Base-by-base conservation (phyloP, 768 basidiomycete genomes). In the Lyophyllum decastes region DNA sequence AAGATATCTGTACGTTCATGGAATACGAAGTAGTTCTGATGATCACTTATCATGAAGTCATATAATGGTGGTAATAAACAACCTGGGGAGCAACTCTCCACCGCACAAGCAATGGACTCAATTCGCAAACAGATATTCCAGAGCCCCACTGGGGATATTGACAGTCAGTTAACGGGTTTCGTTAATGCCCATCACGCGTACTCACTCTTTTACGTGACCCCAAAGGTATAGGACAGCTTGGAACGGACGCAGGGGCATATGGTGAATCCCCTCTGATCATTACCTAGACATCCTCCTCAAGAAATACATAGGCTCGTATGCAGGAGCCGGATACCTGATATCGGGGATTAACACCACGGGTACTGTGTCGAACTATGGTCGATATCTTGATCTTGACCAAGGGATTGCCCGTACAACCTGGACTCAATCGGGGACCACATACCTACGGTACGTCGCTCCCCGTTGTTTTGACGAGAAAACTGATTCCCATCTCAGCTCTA, bases 61-160 rank as follows among this genome's bases (percentile, higher is more conserved):
- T 90, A 90, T 65, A 88, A 88, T 62, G 89, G 89, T 19, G 88
- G 88, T 1, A 91, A 91, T 65, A 82, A 82, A 54, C 72, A 74
- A 22, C 71, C 80, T 0, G 76, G 69, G 7, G 77, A 85, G 43
- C 75, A 72, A 19, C 54, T 68, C 2, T 68, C 73, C 9, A 78
- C 81, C 55, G 82, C 82, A 1, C 59, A 72, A 50, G 73, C 76
- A 24, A 82, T 88, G 82, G 73, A 80, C 49, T 65, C 54, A 19
- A 83, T 84, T 46, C 82, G 87, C 16, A 72, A 81, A 46, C 66
- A 76, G 2, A 85, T 90, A 27, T 90, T 89, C 62, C 66, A 74
- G 24, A 86, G 82, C 62, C 61, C 82, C 3, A 82, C 73, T 24
- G 89, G 88, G 2, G 82, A 85, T 26, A 84, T 87, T 22, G 73